phyloP scores from a whole-genome alignment of 352 stramenopile species.

The Elongisporangium anandrum region DNA sequence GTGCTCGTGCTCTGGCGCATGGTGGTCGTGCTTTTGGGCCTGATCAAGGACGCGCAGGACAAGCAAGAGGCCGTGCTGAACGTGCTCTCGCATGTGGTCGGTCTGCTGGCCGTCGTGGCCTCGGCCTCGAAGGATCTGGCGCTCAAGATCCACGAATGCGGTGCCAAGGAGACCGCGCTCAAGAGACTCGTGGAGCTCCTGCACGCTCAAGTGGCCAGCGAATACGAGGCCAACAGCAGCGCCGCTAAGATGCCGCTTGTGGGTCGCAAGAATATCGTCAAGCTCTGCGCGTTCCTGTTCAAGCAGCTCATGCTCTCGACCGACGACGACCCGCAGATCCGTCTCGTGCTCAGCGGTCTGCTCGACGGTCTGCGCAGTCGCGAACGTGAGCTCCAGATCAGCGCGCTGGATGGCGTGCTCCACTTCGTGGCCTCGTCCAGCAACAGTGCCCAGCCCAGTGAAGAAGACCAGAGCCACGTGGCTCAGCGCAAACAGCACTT shows the following conservation, averaged over 20 bases:
- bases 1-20: slow-evolving; percentile 52
- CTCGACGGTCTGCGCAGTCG: slow-evolving; percentile 69
- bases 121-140: slow-evolving; percentile 56
- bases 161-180: slow-evolving; percentile 4
- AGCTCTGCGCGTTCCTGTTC: slow-evolving; percentile 71
- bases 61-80: slow-evolving; percentile 10
- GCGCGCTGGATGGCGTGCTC: slow-evolving; percentile 63
- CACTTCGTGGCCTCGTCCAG: slow-evolving; percentile 40
- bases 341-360: slow-evolving; percentile 47
- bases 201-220: slow-evolving; percentile 42
- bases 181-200: slow-evolving; percentile 31
- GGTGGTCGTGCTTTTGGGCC: slow-evolving; percentile 25
- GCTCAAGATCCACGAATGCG: slow-evolving; percentile 6
- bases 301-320: slow-evolving; percentile 57
- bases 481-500: slow-evolving; percentile 35
- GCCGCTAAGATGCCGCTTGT: slow-evolving; percentile 23
- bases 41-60: slow-evolving; percentile 9
- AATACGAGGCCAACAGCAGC: slow-evolving; percentile 27
- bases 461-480: slow-evolving; percentile 13
- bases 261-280: slow-evolving; percentile 59
- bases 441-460: slow-evolving; percentile 3
- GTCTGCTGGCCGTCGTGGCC: slow-evolving; percentile 47
- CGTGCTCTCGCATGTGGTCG: slow-evolving; percentile 43
- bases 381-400: slow-evolving; percentile 61
- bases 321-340: slow-evolving; percentile 42